Evolutionary conservation across 2,329 filamentous ascomycete species (phyloP).

Genomic region (Pseudofabraea citricarpa): DNA sequence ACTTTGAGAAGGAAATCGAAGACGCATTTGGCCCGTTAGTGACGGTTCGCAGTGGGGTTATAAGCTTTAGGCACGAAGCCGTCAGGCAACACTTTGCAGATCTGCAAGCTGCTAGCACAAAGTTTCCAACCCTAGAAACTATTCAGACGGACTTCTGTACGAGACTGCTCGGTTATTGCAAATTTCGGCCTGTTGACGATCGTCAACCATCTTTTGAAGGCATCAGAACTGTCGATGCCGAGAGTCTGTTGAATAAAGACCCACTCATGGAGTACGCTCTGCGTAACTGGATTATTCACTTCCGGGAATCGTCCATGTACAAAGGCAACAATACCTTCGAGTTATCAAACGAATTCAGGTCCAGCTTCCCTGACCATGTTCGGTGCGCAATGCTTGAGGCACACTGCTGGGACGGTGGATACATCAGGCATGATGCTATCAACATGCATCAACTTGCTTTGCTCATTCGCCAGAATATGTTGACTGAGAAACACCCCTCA

Average conservation of each 20-base stretch:
- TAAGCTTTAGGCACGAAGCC: background rate
- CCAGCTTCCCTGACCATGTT: background rate
- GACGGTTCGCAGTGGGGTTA: background rate
- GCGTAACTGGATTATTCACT: background rate
- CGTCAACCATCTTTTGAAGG: background rate
- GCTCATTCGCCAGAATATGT: conserved; percentile 1
- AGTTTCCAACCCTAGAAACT: background rate
- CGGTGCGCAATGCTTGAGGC: background rate
- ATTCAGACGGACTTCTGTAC: background rate
- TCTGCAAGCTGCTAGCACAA: background rate
- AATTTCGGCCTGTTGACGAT: background rate
- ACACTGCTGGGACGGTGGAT: background rate
- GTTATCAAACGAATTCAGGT: background rate
- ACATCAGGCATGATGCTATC: background rate
- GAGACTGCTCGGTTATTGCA: background rate
- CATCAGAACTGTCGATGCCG: background rate
- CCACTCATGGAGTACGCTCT: background rate
- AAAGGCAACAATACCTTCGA: background rate
- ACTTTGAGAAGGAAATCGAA: background rate
- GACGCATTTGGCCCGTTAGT: background rate
- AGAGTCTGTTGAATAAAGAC: background rate
- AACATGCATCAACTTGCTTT: background rate
- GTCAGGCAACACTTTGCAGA: background rate
- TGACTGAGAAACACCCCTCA: conserved; percentile 1
- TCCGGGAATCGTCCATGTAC: background rate